Conservation (phyloP, 2,329 filamentous ascomycete genomes). For the Raffaelea arxii region DNA sequence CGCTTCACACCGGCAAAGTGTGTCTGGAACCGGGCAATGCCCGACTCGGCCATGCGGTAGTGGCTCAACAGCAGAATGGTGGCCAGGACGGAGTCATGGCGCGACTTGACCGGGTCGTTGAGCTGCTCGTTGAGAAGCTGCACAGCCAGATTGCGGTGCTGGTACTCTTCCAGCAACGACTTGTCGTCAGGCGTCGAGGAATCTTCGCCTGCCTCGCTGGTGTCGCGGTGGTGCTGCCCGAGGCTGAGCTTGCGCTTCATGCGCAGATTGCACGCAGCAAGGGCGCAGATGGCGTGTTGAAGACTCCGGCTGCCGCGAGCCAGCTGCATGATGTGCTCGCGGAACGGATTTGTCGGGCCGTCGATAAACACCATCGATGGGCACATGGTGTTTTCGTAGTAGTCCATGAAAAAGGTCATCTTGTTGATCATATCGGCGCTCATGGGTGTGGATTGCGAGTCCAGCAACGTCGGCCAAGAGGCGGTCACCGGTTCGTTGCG, state of each 20-base stretch:
- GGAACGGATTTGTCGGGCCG: constrained; percentile 74
- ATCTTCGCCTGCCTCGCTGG: constrained; percentile 28
- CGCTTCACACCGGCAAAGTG: constrained; percentile 92
- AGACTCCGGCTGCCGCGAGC: constrained; percentile 70
- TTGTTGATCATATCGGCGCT: constrained; percentile 60
- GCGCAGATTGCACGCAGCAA: constrained; percentile 80
- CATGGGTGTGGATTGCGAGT: constrained; percentile 24
- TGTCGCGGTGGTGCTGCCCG: constrained; percentile 43
- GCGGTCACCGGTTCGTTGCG: constrained; percentile 21
- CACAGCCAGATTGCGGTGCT: constrained; percentile 73
- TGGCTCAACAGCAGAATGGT: constrained; percentile 82
- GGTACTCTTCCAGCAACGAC: constrained; percentile 67
- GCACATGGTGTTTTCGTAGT: constrained; percentile 88
- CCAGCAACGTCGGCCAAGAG: constrained; percentile 34
- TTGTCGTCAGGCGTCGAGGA: constrained; percentile 33
- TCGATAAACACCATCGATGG: constrained; percentile 89
- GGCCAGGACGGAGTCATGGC: constrained; percentile 78
- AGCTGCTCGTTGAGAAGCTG: constrained; percentile 76
- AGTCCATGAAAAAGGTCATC: constrained; percentile 83
- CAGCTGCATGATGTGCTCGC: constrained; percentile 70
- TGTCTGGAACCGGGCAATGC: constrained; percentile 84
- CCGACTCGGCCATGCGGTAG: constrained; percentile 88
- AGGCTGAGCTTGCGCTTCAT: constrained; percentile 66
- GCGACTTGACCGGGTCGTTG: constrained; percentile 62
- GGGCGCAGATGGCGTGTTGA: constrained; percentile 85